A percentile compares a stretch with the other conserved stretches of the same genome.
Conservation (phyloP, 768 basidiomycete species). For the Paxillus rubicundulus region DNA sequence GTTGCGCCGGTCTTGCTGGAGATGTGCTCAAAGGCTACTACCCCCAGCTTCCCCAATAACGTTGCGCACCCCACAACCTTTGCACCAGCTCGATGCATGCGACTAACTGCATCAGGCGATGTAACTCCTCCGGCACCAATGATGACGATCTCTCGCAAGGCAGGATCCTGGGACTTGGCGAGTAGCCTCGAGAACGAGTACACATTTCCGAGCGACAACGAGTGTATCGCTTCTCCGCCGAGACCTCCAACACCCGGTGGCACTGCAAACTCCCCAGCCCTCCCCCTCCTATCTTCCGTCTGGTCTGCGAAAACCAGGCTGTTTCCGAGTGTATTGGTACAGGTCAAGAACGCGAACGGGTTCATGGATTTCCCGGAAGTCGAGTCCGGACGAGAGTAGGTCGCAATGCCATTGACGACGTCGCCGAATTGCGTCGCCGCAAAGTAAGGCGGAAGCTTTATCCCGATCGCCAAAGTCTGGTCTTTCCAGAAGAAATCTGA, state of each 20-base stretch:
- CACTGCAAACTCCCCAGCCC: conserved; percentile 47
- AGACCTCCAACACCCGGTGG: conserved; percentile 68
- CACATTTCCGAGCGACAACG: conserved; percentile 78
- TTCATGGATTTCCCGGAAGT: conserved; percentile 25
- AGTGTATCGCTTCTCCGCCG: conserved; percentile 73
- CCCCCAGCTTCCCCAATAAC: conserved; percentile 51
- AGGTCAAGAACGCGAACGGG: conserved; percentile 72
- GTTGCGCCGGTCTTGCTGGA: conserved; percentile 3
- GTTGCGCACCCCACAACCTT: conserved; percentile 65
- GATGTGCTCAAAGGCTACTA: conserved; percentile 50
- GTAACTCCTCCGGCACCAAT: conserved; percentile 86
- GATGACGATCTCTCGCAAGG: conserved; percentile 50
- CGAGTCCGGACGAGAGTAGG: conserved; percentile 31
- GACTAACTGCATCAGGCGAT: conserved; percentile 49
- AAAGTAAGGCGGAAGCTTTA: conserved; percentile 79
- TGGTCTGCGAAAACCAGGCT: conserved; percentile 63
- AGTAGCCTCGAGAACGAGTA: conserved; percentile 57
- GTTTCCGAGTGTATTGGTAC: conserved; percentile 79
- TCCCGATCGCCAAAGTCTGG: conserved; percentile 58
- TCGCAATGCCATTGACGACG: conserved; percentile 45
- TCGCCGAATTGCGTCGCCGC: conserved; percentile 58
- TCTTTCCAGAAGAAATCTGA: conserved; percentile 49
- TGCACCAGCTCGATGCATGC: conserved; percentile 79
- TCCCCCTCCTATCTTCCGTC: conserved; percentile 21
- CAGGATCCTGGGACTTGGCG: conserved; percentile 35